These are phyloP conservation scores for Anisodus acutangulus DNA, from an alignment of 257 asterid species.

Conservation along the genomic window DNA sequence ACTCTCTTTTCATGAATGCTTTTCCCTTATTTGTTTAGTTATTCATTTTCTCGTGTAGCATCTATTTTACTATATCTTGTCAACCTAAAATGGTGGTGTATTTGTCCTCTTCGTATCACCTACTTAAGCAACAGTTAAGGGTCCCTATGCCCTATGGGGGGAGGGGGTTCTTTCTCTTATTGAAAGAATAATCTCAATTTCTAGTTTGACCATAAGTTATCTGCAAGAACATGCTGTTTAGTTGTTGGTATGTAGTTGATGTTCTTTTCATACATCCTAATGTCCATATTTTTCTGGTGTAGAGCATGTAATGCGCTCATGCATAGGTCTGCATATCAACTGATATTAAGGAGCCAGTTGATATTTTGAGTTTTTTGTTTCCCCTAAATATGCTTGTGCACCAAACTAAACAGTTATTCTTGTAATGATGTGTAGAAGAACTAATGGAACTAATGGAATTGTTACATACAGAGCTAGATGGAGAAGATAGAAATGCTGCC, in stretches of 20 bases:
- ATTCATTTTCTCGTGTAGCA: not conserved
- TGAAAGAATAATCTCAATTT: not conserved
- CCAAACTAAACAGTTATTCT: not conserved
- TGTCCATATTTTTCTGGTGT: not conserved
- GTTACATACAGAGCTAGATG: conserved; percentile 60
- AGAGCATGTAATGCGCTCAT: not conserved
- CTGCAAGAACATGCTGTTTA: not conserved
- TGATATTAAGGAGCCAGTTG: not conserved
- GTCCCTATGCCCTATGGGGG: not conserved
- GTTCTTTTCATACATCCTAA: not conserved
- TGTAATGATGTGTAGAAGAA: conserved; percentile 51
- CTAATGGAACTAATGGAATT: conserved; percentile 72
- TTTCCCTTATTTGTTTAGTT: not conserved
- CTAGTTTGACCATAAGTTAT: not conserved
- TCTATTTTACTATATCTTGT: not conserved
- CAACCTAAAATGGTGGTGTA: not conserved
- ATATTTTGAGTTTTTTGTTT: not conserved
- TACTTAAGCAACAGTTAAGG: not conserved
- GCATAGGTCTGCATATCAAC: not conserved
- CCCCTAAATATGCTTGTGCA: not conserved
- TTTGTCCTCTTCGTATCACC: not conserved
- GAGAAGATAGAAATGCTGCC: conserved; percentile 72
- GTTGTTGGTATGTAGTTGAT: not conserved
- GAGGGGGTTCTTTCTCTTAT: not conserved
- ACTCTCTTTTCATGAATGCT: not conserved